Evolutionary conservation across 116 monocot genomes (phyloP), one percentile per base, ranked within the genome.

Genomic region (Phalaenopsis hybrid): DNA sequence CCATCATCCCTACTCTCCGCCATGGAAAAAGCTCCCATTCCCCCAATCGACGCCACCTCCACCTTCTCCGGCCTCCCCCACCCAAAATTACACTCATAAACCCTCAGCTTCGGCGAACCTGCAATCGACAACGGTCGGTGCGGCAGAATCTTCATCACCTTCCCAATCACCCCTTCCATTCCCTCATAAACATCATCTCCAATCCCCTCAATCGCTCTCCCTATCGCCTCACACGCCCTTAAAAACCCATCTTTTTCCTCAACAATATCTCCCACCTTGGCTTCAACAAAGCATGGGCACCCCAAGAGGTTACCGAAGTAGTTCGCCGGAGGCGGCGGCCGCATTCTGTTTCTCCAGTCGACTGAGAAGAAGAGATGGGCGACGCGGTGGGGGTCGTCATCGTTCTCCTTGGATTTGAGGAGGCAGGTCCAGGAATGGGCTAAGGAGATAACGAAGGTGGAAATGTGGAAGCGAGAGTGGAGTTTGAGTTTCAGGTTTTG

Each of bases 231-330:
- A 0, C 79, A 34, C 5, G 89, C 84, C 8, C 41, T 6, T 1
- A 17, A 21, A 17, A 89, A 12, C 15, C 85, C 88, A 6, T 69
- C 76, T 1, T 65, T 44, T n/a, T 41, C 73, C 51, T 1, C 9
- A 88, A 63, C 0, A n/a, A n/a, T n/a, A n/a, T 81, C 75, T 0
- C 55, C 41, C 4, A 33, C 68, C 34, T 15, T 28, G 34, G 31
- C 55, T 37, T 87, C 83, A n/a, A n/a, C 3, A 61, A 65, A 2
- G 85, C 67, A 8, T 77, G 37, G 0, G 58, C 5, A n/a, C 0
- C 74, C 4, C 4, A 90, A 4, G 87, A 87, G 87, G 33, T 87
- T 89, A 4, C 89, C 89, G 45, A 83, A 79, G 73, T 79, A 83
- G n/a, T 52, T 45, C 1, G 3, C 34, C 0, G 79, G 83, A 17